Base-by-base conservation (phyloP, 352 stramenopile species). In the Globisporangium barbulae region DNA sequence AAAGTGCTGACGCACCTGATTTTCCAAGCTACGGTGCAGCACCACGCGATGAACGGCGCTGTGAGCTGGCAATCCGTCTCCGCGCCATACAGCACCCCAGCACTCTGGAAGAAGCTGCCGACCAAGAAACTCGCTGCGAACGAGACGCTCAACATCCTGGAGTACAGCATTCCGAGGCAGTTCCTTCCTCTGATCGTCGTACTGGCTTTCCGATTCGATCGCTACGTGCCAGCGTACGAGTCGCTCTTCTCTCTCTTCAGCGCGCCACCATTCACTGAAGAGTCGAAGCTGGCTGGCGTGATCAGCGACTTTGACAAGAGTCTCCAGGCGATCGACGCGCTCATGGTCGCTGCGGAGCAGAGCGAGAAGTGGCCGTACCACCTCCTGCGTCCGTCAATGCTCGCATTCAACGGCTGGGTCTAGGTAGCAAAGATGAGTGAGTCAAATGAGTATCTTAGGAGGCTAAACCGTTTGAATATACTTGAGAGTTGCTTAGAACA, bases 41-140 rank as follows among this genome's bases (percentile, higher is more conserved):
- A 83, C 61, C 75, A 85, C 68, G 69, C 68, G 25, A 83, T 87
- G 78, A 83, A 83, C 54, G 75, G 75, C 35, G 56, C 72, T 22
- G 61, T 74, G 50, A 77, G 67, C 25, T 87, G 75, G 78, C 71
- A 81, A 55, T 67, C 64, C 0, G 53, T 70, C 2, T 68, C 69
- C 7, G 75, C 75, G 55, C 78, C 78, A 2, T 85, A 72, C 68
- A 79, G 68, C 56, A 73, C 72, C 12, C 62, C 72, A 0, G 75
- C 72, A 42, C 68, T 85, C 28, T 87, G 76, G 76, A 73, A 78
- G 58, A 52, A 64, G 41, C 63, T 84, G 41, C 78, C 76, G 12
- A 71, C 53, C 1, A 21, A 37, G 25, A 87, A 87, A 42, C 44
- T 67, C 39, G 59, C 15, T 44, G 58, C 31, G 25, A 68, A 42